phyloP scores from a whole-genome alignment of 441 rosid genomes.

The Syzygium malaccense region DNA sequence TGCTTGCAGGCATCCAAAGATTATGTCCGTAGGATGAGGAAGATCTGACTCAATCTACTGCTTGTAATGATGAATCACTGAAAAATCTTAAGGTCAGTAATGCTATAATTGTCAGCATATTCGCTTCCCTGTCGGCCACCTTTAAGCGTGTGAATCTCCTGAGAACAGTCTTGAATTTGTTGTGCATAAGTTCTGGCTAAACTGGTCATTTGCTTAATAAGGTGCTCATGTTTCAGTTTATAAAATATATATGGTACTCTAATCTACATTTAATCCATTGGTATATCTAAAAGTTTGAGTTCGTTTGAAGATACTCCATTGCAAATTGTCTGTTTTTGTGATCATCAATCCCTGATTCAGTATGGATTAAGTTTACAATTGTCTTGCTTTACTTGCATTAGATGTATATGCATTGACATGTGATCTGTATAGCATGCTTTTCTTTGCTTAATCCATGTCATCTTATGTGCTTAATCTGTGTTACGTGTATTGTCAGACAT shows the following conservation, averaged over 20 bases:
- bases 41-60: conserved; percentile 11
- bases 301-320: not conserved
- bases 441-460: too few species aligned
- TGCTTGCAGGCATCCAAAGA: conserved; percentile 43
- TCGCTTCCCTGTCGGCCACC: not conserved
- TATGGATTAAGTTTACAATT: not conserved
- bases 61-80: conserved; percentile 4
- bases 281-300: not conserved
- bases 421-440: not conserved
- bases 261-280: not conserved
- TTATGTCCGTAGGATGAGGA: conserved; percentile 36
- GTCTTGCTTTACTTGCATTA: not conserved
- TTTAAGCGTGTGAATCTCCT: not conserved
- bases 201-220: not conserved
- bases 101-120: not conserved
- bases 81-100: conserved; percentile 21
- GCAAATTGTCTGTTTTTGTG: not conserved
- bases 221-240: not conserved
- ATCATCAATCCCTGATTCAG: not conserved
- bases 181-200: not conserved
- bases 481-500: not conserved
- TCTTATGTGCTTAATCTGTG: too few species aligned
- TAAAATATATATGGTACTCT: not conserved
- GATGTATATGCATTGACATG: not conserved
- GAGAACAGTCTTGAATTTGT: not conserved